phyloP scores from a whole-genome alignment of 768 basidiomycete genomes.

The Galerina marginata region DNA sequence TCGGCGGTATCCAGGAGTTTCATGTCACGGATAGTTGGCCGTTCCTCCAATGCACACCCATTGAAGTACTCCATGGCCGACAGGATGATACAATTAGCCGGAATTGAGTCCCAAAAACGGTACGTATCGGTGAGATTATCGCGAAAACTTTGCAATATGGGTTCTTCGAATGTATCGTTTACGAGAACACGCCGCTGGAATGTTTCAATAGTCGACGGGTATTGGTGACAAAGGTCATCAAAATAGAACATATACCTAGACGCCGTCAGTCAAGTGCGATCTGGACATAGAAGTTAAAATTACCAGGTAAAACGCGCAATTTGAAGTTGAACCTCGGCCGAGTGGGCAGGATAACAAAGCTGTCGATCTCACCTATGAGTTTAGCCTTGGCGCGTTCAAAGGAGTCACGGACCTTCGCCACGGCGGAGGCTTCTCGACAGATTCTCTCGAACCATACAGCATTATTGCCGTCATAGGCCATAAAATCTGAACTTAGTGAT shows the following conservation, averaged over 20 bases:
- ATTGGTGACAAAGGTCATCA: conserved; percentile 4
- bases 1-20: background rate
- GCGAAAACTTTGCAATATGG: conserved; percentile 1
- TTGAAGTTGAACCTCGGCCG: background rate
- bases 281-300: background rate
- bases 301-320: conserved; percentile 7
- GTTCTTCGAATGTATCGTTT: background rate
- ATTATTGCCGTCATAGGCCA: background rate
- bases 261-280: background rate
- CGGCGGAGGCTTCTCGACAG: background rate
- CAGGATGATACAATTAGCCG: conserved; percentile 3
- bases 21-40: background rate
- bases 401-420: background rate
- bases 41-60: background rate
- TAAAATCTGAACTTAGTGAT: background rate
- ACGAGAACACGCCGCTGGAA: background rate
- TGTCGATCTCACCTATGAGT: background rate
- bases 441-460: background rate
- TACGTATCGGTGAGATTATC: conserved; percentile 4
- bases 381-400: background rate
- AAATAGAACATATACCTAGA: background rate
- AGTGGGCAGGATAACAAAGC: conserved; percentile 1
- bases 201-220: background rate
- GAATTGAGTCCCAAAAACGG: background rate
- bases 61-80: conserved; percentile 9